Percentiles rank a stretch among this genome's conserved stretches.
Conservation (phyloP, 164 flowering plant species). For the Santalum album region DNA sequence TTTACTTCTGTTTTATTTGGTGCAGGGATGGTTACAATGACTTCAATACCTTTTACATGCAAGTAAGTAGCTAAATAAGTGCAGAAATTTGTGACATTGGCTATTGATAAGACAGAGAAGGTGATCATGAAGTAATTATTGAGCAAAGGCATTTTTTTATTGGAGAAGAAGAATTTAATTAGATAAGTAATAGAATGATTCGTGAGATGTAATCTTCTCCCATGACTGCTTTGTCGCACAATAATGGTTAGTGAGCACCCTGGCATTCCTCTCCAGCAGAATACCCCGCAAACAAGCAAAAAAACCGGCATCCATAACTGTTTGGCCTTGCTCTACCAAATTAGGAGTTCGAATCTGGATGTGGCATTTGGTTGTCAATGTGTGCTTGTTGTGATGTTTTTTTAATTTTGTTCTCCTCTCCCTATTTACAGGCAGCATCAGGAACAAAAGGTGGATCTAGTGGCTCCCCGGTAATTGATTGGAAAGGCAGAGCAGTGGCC, state of each 20-base stretch:
- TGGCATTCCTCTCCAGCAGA: no score
- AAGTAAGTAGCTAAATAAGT: not conserved
- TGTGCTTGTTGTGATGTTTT: not conserved
- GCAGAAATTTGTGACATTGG: not conserved
- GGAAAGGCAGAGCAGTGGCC: conserved; percentile 97
- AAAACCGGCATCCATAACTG: no score
- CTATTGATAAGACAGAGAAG: no score
- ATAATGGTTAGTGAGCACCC: no score
- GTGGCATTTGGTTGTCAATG: not conserved
- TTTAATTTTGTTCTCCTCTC: conserved; percentile 1
- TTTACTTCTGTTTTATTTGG: not conserved
- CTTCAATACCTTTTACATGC: conserved; percentile 4
- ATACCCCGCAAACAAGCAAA: no score
- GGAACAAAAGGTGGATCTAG: conserved; percentile 99
- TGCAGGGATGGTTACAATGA: conserved; percentile 4
- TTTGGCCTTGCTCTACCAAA: no score
- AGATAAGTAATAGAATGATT: no score
- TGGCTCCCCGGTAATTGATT: conserved; percentile 96
- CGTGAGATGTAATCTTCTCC: no score
- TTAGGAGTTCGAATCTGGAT: not conserved
- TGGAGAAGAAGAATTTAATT: no score
- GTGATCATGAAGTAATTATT: no score
- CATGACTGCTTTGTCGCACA: no score
- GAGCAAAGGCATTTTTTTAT: no score
- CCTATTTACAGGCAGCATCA: conserved; percentile 73